A percentile compares a stretch with the other conserved stretches of the same genome.
Conservation (phyloP, 2,329 filamentous ascomycete genomes). For the Curvularia verruculosa region DNA sequence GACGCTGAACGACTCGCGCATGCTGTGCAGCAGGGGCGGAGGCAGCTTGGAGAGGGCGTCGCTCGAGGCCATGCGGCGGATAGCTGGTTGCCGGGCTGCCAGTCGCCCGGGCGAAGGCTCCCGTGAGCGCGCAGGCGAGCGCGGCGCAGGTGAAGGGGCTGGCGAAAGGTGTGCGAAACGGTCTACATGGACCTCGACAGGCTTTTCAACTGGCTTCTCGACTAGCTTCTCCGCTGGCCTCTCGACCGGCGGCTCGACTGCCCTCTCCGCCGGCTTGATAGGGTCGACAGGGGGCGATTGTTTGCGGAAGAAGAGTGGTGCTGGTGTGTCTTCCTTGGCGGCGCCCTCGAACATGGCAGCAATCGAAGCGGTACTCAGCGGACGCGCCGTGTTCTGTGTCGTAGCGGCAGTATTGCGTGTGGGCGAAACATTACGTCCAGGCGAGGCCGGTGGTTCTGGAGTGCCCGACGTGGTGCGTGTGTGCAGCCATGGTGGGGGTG, state of each 20-base stretch:
- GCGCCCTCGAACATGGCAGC: constrained; percentile 46
- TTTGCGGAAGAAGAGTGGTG: constrained; percentile 20
- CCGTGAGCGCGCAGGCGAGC: constrained; percentile 21
- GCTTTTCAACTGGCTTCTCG: constrained; percentile 58
- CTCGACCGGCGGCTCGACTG: constrained; percentile 55
- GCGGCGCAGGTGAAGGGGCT: constrained; percentile 12
- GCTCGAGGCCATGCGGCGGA: constrained; percentile 32
- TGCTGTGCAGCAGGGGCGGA: constrained; percentile 79
- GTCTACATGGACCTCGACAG: constrained; percentile 40
- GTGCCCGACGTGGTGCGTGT: constrained; percentile 38
- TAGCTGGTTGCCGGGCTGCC: constrained; percentile 33
- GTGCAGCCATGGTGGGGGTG: constrained; percentile 46
- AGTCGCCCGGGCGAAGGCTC: constrained; percentile 12
- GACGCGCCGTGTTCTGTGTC: constrained; percentile 30
- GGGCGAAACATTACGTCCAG: constrained; percentile 35
- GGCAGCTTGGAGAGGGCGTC: constrained; percentile 71
- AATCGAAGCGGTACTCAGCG: constrained; percentile 41
- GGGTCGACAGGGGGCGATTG: constrained; percentile 9
- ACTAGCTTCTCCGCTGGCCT: constrained; percentile 13
- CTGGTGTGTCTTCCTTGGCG: constrained; percentile 41
- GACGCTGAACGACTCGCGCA: constrained; percentile 93
- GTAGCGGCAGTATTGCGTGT: constrained; percentile 28
- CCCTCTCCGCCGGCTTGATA: constrained; percentile 11
- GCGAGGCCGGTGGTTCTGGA: constrained; percentile 40
- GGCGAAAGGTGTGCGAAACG: constrained; percentile 1